Base-by-base conservation (phyloP, 2,329 filamentous ascomycete genomes). In the Myriosclerotinia curreyana region DNA sequence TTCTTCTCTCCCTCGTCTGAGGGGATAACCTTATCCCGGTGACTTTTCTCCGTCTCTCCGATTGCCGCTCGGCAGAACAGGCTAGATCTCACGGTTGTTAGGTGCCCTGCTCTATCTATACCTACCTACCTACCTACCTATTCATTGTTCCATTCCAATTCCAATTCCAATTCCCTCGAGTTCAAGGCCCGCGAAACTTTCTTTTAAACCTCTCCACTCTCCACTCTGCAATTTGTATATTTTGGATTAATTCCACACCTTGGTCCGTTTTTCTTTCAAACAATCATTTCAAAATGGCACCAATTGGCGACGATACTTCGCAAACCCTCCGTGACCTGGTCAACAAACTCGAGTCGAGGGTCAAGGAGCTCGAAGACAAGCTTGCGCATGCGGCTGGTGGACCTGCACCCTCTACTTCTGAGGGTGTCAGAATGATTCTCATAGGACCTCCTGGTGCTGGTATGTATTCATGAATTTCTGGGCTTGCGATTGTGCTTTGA, bases 361-460 rank as follows among this genome's bases (percentile, higher is more conserved):
- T 99, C 74, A 87, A 89, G 78, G 85, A 91, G 75, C 86, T 99
- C 71, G 95, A 99, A 79, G 79, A 83, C 75, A 87, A 86, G 76
- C 81, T 95, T 66, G 75, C 78, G 71, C 72, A 77, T 75, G 75
- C 76, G 72, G 79, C 82, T 66, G 82, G 84, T 71, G 80, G 81
- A 71, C 76, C 80, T 66, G 81, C 79, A 73, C 82, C 82, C 67
- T 44, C 78, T 66, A 71, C 82, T 48, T 83, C 88, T 71, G 85
- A 90, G 70, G 85, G 89, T 75, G 65, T 99, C 79, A 89, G 95
- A 80, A 96, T 99, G 90, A 92, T 99, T 74, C 82, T 99, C 75
- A 98, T 99, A 82, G 95, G 95, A 46, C 95, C 95, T 76, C 95
- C 95, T 64, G 95, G 95, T 78, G 95, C 95, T 79, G 95, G 95